Evolutionary conservation across 129 eudicot genomes (phyloP).

Genomic region (Centaurea solstitialis): DNA sequence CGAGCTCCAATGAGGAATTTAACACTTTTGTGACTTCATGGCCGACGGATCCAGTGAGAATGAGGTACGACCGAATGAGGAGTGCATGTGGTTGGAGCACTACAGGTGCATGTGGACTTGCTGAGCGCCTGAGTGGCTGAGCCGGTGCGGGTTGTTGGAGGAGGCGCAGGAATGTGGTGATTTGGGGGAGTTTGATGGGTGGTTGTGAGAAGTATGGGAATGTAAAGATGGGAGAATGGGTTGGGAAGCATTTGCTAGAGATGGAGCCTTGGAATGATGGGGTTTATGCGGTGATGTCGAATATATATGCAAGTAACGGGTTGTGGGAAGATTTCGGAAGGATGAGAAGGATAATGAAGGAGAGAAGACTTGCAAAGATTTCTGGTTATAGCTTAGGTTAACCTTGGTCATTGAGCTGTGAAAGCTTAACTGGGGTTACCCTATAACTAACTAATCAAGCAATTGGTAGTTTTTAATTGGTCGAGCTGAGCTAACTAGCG

Average conservation of each 20-base stretch:
- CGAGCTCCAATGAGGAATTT: too few relatives aligned
- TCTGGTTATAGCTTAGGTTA: slow-evolving; percentile 62
- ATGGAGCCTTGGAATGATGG: slow-evolving; percentile 93
- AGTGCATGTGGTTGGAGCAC: slow-evolving; percentile 56
- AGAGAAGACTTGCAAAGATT: slow-evolving; percentile 58
- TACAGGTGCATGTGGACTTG: slow-evolving; percentile 95
- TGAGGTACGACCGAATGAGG: too few relatives aligned
- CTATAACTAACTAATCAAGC: too few relatives aligned
- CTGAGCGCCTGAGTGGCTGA: too few relatives aligned
- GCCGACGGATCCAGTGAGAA: too few relatives aligned
- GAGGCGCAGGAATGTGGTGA: slow-evolving; percentile 74
- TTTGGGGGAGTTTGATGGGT: slow-evolving; percentile 93
- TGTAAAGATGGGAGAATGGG: slow-evolving; percentile 87
- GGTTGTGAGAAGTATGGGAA: slow-evolving; percentile 84
- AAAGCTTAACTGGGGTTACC: too few relatives aligned
- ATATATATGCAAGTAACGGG: slow-evolving; percentile 76
- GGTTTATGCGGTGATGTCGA: slow-evolving; percentile 77
- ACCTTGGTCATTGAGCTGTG: too few relatives aligned
- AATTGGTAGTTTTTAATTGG: too few relatives aligned
- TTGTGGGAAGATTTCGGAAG: slow-evolving; percentile 77
- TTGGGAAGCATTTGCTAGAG: slow-evolving; percentile 60
- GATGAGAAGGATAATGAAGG: slow-evolving; percentile 60
- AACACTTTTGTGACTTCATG: too few relatives aligned
- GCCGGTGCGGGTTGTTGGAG: slow-evolving; percentile 74
- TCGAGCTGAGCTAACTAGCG: not conserved